Evolutionary conservation across 306 rosid genomes (phyloP), one percentile per base, ranked within the genome.

Genomic region (Corylus americana): DNA sequence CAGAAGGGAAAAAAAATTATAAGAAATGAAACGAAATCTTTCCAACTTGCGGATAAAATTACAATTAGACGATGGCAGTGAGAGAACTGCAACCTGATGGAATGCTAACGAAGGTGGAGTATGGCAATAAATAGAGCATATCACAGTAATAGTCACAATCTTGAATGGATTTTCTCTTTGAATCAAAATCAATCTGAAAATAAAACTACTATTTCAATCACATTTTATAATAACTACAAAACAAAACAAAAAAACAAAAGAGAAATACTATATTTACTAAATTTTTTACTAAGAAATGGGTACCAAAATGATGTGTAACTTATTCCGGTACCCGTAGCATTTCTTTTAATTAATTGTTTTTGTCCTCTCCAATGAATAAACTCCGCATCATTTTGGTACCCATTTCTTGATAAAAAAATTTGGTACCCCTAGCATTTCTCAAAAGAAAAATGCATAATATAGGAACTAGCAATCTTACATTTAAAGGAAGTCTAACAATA

Each of bases 71-170:
- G 48, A 55, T 62, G 82, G 1, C 9, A 51, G 12, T 20, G 12
- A 29, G 20, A 66, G 53, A 54, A 27, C 0, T 17, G 10, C 37
- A 75, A 90, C 94, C 93, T 83, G 77, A 31, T n/a, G 93, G 92
- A 54, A 88, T 83, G 75, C 84, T 90, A 13, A 78, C 58, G 74
- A 92, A 90, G 0, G 93, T 81, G 1, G 94, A 83, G 81, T 92
- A 92, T 0, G 90, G 89, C 25, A 92, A 11, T 47, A 88, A 67
- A 73, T 92, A 92, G 22, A 79, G 75, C 4, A 85, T 88, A 67
- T 88, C 97, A 35, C 94, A 88, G 5, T 86, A 87, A 42, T 85
- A 92, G 29, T 86, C 83, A 74, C 88, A 90, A 10, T 74, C 35
- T 1, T 86, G 81, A 74, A 90, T 83, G 0, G 42, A n/a, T 58